Evolutionary conservation across 768 basidiomycete species (phyloP).

Genomic region (Lanmaoa rubissima): DNA sequence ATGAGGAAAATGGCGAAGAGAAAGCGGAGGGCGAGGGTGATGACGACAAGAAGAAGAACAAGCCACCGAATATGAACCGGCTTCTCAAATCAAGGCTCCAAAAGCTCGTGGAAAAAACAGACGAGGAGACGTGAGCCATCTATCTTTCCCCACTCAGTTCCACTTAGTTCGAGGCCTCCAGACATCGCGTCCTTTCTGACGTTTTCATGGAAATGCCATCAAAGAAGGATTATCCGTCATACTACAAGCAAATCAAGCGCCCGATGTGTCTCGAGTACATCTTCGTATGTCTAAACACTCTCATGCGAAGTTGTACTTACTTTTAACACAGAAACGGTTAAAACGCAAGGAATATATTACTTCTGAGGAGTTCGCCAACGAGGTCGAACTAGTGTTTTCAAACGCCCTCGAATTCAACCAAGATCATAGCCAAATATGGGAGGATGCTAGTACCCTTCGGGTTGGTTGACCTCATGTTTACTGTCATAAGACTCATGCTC

Average conservation of each 20-base stretch:
- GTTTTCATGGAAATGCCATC: conserved; percentile 86
- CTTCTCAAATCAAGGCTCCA: conserved; percentile 67
- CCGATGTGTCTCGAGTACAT: conserved; percentile 79
- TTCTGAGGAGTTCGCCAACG: conserved; percentile 71
- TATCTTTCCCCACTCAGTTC: conserved; percentile 1
- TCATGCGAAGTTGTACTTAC: not conserved
- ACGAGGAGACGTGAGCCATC: conserved; percentile 54
- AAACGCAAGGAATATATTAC: conserved; percentile 75
- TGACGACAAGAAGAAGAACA: conserved; percentile 48
- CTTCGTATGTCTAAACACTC: conserved; percentile 49
- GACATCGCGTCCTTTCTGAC: conserved; percentile 63
- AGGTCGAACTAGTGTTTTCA: conserved; percentile 86
- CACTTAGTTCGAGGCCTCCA: conserved; percentile 26
- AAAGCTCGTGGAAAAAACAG: conserved; percentile 71
- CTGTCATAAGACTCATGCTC: conserved; percentile 10
- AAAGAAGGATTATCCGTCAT: conserved; percentile 73
- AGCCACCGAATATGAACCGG: conserved; percentile 60
- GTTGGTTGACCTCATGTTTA: conserved; percentile 38
- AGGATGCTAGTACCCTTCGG: conserved; percentile 66
- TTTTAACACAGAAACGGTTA: conserved; percentile 61
- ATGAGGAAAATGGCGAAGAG: conserved; percentile 40
- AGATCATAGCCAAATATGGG: conserved; percentile 81
- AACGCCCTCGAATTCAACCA: conserved; percentile 89
- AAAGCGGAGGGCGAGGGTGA: conserved; percentile 43
- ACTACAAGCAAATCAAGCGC: conserved; percentile 76